These are phyloP conservation scores for Hemisphaericaspora xylofermentans DNA, from an alignment of 1,139 yeast genomes.

Conservation along the genomic window DNA sequence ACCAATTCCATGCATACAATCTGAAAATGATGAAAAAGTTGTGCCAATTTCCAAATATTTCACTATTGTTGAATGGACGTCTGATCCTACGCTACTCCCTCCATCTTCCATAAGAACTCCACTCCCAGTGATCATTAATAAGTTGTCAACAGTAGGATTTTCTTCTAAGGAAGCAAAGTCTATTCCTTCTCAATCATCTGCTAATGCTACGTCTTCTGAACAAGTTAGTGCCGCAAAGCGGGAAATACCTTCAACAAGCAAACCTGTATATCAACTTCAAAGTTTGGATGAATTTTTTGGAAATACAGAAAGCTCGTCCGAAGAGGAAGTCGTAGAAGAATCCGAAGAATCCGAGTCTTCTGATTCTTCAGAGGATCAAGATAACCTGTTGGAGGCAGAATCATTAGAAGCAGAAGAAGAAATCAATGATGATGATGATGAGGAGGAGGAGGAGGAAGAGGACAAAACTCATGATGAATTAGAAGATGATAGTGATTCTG, in stretches of 20 bases:
- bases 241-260: slow-evolving; percentile 10
- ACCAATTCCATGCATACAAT: slow-evolving; percentile 47
- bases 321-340: slow-evolving; percentile 26
- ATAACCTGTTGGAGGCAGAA: slow-evolving; percentile 10
- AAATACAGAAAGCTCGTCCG: slow-evolving; percentile 31
- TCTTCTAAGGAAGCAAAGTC: slow-evolving; percentile 19
- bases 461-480: neutral
- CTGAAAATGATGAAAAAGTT: slow-evolving; percentile 2
- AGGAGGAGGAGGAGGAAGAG: slow-evolving; percentile 7
- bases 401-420: slow-evolving; percentile 13
- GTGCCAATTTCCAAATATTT: slow-evolving; percentile 22
- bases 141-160: slow-evolving; percentile 19
- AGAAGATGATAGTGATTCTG: slow-evolving; percentile 6
- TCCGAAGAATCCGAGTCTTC: slow-evolving; percentile 21
- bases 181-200: slow-evolving; percentile 21
- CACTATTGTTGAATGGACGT: slow-evolving; percentile 31
- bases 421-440: slow-evolving; percentile 7
- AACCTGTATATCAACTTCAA: slow-evolving; percentile 56
- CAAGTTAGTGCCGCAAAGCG: slow-evolving; percentile 14
- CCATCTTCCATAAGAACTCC: slow-evolving; percentile 36
- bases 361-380: slow-evolving; percentile 11
- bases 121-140: slow-evolving; percentile 27
- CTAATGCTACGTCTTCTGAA: slow-evolving; percentile 28
- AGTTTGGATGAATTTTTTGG: slow-evolving; percentile 86
- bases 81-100: slow-evolving; percentile 29